Evolutionary conservation across 768 basidiomycete species (phyloP).

Genomic region (Russula brevipes): DNA sequence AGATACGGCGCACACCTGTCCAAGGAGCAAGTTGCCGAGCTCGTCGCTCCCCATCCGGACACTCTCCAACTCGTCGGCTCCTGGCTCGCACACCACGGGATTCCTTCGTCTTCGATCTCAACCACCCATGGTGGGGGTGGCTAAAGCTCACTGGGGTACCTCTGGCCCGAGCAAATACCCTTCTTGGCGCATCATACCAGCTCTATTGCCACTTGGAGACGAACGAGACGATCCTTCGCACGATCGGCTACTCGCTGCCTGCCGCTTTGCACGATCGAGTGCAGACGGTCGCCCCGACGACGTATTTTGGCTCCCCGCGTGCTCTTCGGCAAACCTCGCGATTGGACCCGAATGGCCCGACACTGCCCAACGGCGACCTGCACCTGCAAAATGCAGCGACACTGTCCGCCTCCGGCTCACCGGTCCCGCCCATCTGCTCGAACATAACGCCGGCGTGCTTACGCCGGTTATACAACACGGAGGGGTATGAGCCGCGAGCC

Average conservation of each 20-base stretch:
- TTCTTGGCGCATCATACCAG: constrained; percentile 54
- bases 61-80: constrained; percentile 46
- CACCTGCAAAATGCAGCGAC: not conserved
- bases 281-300: constrained; percentile 53
- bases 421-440: constrained; percentile 43
- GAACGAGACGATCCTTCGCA: constrained; percentile 49
- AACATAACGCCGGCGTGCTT: constrained; percentile 34
- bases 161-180: constrained; percentile 52
- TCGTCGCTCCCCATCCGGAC: constrained; percentile 50
- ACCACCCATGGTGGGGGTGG: constrained; percentile 51
- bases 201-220: constrained; percentile 49
- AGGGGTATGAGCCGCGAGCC: constrained; percentile 31
- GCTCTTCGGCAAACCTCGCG: constrained; percentile 52
- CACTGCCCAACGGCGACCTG: constrained; percentile 37
- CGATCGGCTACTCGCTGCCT: constrained; percentile 56
- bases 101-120: constrained; percentile 36
- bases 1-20: constrained; percentile 59
- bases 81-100: constrained; percentile 52
- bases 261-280: constrained; percentile 49
- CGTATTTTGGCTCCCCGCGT: constrained; percentile 54
- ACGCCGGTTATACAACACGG: constrained; percentile 35
- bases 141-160: constrained; percentile 46
- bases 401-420: constrained; percentile 21
- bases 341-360: constrained; percentile 41
- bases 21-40: constrained; percentile 50